Evolutionary conservation across 2,329 filamentous ascomycete species (phyloP), one percentile per base, ranked within the genome.

Genomic region (Pyricularia pennisetigena): DNA sequence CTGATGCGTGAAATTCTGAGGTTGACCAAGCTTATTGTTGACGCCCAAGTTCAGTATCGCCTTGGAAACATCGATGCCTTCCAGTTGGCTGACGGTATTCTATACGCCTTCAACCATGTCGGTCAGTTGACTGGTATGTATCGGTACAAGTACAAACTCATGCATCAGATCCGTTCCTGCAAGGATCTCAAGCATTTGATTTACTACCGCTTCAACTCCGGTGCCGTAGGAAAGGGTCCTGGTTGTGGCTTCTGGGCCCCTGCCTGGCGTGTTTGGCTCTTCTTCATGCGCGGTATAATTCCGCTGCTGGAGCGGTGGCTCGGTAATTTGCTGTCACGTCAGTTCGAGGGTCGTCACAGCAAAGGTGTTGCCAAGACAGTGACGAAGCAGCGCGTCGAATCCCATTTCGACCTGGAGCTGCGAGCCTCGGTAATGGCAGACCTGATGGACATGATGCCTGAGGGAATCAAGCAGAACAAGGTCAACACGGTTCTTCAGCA

Each of bases 401-500:
- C 95, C 28, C 96, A 99, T 77, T 99, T 97, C 75, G 95, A 99
- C 79, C 85, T 99, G 68, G 95, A 99, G 79, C 88, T 99, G 66
- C 92, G 95, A 75, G 96, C 96, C 20, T 97, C 95, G 0, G 95
- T 99, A 72, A 99, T 99, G 94, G 93, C 94, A 63, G 95, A 99
- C 79, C 83, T 99, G 66, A 97, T 97, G 91, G 95, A 99, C 75
- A 99, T 99, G 96, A 99, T 99, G 95, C 95, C 95, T 0, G 96
- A 99, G 77, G 95, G 95, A 72, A 98, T 99, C 82, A 97, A 97
- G 79, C 95, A 99, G 78, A 99, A 95, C 82, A 99, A 99, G 81
- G 93, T 99, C 78, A 97, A 99, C 79, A 97, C 94, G 1, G 94
- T 99, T 63, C 82, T 99, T 68, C 95, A 98, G 76, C 96, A 99